Conservation (phyloP, 768 basidiomycete species). For the Chlorophyllum brunneum region DNA sequence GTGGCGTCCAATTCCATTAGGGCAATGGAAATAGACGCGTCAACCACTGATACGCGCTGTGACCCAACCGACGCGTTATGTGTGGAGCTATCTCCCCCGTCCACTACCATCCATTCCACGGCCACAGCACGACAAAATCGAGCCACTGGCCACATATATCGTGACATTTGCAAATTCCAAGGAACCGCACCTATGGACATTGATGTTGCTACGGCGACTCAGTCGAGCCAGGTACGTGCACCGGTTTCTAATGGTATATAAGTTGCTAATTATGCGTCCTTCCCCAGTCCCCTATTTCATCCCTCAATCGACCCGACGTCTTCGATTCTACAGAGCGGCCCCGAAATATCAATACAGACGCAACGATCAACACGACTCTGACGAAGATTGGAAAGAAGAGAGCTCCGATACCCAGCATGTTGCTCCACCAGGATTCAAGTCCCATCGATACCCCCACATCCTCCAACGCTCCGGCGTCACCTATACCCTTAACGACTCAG, state of each 20-base stretch:
- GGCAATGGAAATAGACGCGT: too few relatives aligned
- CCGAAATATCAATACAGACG: not conserved
- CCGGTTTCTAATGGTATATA: slow-evolving; percentile 1
- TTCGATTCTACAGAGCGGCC: not conserved
- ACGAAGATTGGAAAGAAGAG: slow-evolving; percentile 4
- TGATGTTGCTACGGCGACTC: slow-evolving; percentile 8
- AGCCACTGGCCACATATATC: too few relatives aligned
- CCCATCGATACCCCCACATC: not conserved
- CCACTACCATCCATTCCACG: not conserved
- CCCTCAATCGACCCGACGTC: not conserved
- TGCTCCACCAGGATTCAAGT: slow-evolving; percentile 1
- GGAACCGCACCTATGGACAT: not conserved
- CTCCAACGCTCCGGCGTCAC: not conserved
- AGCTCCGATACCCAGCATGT: slow-evolving; percentile 10
- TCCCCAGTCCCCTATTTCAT: not conserved
- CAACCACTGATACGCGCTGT: slow-evolving; percentile 4
- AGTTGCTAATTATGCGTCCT: not conserved
- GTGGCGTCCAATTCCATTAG: too few relatives aligned
- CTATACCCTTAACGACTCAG: not conserved
- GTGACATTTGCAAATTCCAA: not conserved
- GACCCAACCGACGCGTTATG: not conserved
- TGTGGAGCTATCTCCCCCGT: not conserved
- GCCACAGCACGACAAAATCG: not conserved
- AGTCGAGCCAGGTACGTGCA: not conserved
- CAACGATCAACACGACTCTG: not conserved